Evolutionary conservation across 2,329 filamentous ascomycete genomes (phyloP), one percentile per base, ranked within the genome.

Genomic region (Pezicula radicicola): DNA sequence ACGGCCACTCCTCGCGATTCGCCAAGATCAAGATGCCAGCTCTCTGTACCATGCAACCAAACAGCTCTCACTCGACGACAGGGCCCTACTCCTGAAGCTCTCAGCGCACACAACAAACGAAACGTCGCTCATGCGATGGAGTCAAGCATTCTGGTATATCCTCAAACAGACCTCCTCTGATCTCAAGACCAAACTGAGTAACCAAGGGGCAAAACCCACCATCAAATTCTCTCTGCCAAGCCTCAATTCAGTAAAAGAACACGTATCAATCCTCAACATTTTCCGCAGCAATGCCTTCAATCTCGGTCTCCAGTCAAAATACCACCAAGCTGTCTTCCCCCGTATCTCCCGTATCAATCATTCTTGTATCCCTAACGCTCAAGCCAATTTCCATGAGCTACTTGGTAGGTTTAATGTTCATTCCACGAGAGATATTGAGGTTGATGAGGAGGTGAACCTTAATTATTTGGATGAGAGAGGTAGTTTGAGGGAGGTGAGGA

Each of bases 231-330:
- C 13, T 25, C n/a, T 36, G 39, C 35, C 10, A 50, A 18, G 40
- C 3, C 27, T 40, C 18, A 41, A 46, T 16, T 51, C 50, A 3
- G 21, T 57, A 9, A 16, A 21, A 6, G 52, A 62, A 48, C 56
- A 62, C 46, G 51, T 57, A 15, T 33, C 35, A 5, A 41, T 59
- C 7, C 33, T 64, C 15, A 58, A 49, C 44, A 56, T 63, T 21
- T 64, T 63, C 44, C 50, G 56, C n/a, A 63, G 55, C 47, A 64
- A 64, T 42, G 46, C 56, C 9, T 64, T 64, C 44, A 52, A 54
- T 25, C 39, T 64, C 8, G 41, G 50, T 6, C 39, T 18, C 5
- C 25, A 43, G 8, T 37, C 42, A 4, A 13, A 35, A 3, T 49
- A 51, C 43, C 49, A 54, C 10, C 52, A 50, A 28, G 60, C 60